Evolutionary conservation across 108 stramenopile genomes (phyloP).

Genomic region (Cyclotella choctawhatcheeana): DNA sequence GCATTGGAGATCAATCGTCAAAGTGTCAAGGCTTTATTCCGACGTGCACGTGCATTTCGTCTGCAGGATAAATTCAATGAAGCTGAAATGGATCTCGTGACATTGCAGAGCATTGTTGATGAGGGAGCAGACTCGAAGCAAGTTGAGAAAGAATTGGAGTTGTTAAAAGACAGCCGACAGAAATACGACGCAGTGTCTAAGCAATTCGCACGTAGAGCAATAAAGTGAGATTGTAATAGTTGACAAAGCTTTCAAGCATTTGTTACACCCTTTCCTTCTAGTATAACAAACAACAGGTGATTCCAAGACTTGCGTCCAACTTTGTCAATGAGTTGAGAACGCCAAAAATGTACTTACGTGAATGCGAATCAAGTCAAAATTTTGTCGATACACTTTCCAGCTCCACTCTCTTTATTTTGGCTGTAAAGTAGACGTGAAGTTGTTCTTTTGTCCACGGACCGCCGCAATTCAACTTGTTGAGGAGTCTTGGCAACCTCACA

Average conservation of each 20-base stretch:
- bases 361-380: too few species aligned
- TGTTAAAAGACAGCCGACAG: background rate
- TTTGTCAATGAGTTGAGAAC: too few species aligned
- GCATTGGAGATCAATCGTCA: constrained; percentile 14
- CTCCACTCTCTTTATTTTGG: too few species aligned
- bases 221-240: background rate
- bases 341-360: too few species aligned
- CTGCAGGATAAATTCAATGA: constrained; percentile 10
- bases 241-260: background rate
- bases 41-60: constrained; percentile 22
- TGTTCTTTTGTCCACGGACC: too few species aligned
- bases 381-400: too few species aligned
- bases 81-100: constrained; percentile 13
- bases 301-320: too few species aligned
- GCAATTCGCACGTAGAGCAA: constrained; percentile 13
- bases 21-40: constrained; percentile 19
- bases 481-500: too few species aligned
- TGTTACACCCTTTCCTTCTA: background rate
- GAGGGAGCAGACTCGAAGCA: background rate
- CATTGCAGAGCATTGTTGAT: background rate
- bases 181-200: background rate
- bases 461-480: too few species aligned
- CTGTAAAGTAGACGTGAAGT: too few species aligned
- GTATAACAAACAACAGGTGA: background rate
- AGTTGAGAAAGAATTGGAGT: constrained; percentile 4